A percentile compares a stretch with the other conserved stretches of the same genome.
Evolutionary conservation across 75 land plant species (phyloP).

Genomic region (Isoetes taiwanensis): DNA sequence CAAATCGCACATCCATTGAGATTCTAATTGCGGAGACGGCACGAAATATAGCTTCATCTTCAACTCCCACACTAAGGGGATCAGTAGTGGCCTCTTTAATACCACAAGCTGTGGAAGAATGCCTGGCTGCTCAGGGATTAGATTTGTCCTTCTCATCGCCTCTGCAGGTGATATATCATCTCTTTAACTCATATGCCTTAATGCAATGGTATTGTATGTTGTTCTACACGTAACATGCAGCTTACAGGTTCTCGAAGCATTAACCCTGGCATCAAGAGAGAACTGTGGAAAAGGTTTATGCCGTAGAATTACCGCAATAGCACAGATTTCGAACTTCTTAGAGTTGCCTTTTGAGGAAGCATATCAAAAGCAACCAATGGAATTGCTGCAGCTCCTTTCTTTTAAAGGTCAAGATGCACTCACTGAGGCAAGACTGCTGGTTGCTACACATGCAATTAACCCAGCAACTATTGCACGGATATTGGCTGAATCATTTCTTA

Average conservation of each 20-base stretch:
- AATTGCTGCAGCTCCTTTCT: conserved; percentile 84
- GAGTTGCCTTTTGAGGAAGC: conserved; percentile 75
- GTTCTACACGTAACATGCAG: background rate
- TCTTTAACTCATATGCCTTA: background rate
- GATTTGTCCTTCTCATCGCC: conserved; percentile 23
- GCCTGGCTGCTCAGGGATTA: conserved; percentile 31
- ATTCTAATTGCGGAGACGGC: conserved; percentile 68
- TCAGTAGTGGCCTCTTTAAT: conserved; percentile 30
- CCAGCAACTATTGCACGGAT: conserved; percentile 80
- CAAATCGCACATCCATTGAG: conserved; percentile 55
- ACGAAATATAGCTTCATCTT: conserved; percentile 47
- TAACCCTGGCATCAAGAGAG: conserved; percentile 45
- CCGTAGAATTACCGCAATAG: conserved; percentile 71
- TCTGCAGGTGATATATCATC: conserved; percentile 21
- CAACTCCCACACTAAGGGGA: conserved; percentile 36
- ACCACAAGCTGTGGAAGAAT: conserved; percentile 35
- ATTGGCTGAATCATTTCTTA: conserved; percentile 90
- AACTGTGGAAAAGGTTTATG: conserved; percentile 81
- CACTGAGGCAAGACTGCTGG: conserved; percentile 76
- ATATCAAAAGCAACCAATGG: conserved; percentile 60
- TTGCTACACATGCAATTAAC: conserved; percentile 73
- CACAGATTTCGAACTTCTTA: conserved; percentile 67
- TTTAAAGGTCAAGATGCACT: conserved; percentile 97
- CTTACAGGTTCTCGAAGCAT: conserved; percentile 50
- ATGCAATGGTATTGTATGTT: too few relatives aligned